Evolutionary conservation across 345 rosid genomes (phyloP), one percentile per base, ranked within the genome.

Genomic region (Moricandia moricandioides): DNA sequence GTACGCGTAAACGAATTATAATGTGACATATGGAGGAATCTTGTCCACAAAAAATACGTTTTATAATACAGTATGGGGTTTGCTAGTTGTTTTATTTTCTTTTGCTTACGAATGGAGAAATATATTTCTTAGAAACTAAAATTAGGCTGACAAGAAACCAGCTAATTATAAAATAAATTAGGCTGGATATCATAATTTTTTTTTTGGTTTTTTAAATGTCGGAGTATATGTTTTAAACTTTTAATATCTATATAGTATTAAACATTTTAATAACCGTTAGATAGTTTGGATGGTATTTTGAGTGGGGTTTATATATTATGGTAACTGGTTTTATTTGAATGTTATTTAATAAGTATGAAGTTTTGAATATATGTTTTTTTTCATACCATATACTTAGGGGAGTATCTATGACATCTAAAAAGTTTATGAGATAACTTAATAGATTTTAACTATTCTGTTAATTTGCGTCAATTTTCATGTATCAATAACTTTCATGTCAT

Each of bases 11-110:
- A 47, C 86, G 72, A 84, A 57, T 82, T 3, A 5, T 40, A 3
- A 1, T 1, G 0, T 14, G 78, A 78, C 85, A 82, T 85, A 90
- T 89, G 91, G 82, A 21, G 0, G 0, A 1, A 0, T 39, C 2
- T 1, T 7, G 16, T 76, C 90, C 95, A 83, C 77, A 76, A 18
- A 59, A 65, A 68, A 35, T 27, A 7, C 4, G 2, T 6, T 49
- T 68, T 24, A 14, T 16, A 47, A n/a, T 47, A n/a, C 4, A 45
- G 52, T n/a, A 45, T 45, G 49, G 52, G 49, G 30, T 9, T 47
- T 47, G 12, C 43, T 4, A 21, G 4, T 55, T 4, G 5, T 4
- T 51, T 7, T 63, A 0, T 10, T 66, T n/a, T 17, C 31, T n/a
- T 63, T 70, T 35, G 14, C n/a, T 57, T 67, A 13, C 51, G 67